Evolutionary conservation across 2,329 filamentous ascomycete genomes (phyloP), one percentile per base, ranked within the genome.

Genomic region (Didymella glomerata): DNA sequence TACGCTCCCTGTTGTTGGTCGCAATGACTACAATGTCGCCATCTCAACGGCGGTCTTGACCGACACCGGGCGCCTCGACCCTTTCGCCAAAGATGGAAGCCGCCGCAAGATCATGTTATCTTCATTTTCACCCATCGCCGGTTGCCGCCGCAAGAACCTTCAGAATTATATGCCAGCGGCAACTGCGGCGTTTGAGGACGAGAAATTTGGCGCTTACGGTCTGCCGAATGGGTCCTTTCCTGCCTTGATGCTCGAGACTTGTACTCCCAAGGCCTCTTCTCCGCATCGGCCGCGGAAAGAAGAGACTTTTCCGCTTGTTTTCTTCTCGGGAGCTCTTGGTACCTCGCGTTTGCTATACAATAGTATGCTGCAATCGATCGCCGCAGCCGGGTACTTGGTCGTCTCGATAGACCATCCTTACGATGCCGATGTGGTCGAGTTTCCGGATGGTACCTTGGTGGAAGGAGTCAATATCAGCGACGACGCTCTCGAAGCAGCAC

Each of bases 401-500:
- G 67, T 84, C 16, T 77, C 82, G 0, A 70, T 85, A 14, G 83
- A 85, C 48, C 83, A 85, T 30, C 77, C 82, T 0, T 83, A 81
- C 55, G 83, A 85, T 38, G 75, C 79, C 0, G 63, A 72, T 1
- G 67, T 82, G 10, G 79, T 86, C n/a, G 79, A 84, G 59, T 84
- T 82, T n/a, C 79, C 81, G 0, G 71, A 83, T 54, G 82, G 69
- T 3, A 72, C 72, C 0, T 55, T 77, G 30, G 40, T 71, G 25
- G 47, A 50, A 13, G 71, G 77, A 1, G 53, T 67, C 13, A 63
- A 63, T 46, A 71, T 72, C 48, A 69, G 55, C 54, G 67, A 71
- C 34, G 62, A 56, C 0, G 64, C 69, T 2, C 30, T 74, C n/a
- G 65, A 68, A 11, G 45, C 60, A 18, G 61, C 67, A 13, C 57